Percentiles rank a stretch among this genome's conserved stretches.
phyloP scores from a whole-genome alignment of 2,329 filamentous ascomycete species.

The Colletotrichum echinochloae region DNA sequence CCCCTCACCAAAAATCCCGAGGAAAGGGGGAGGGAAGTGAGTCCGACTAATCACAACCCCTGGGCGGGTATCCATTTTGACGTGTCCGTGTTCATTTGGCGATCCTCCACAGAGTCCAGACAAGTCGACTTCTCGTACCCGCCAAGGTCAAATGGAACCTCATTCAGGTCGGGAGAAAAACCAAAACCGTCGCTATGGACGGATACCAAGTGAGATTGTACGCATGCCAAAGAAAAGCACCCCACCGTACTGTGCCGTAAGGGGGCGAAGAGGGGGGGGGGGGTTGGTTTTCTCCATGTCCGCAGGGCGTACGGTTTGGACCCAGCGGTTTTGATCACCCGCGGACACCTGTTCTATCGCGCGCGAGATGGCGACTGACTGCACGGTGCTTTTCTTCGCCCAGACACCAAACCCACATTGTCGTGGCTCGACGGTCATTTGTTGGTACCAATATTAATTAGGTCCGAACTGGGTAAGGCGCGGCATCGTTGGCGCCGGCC shows the following conservation, averaged over 20 bases:
- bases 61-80: background rate
- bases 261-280: no score
- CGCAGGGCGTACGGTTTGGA: background rate
- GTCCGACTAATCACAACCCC: background rate
- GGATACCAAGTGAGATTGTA: background rate
- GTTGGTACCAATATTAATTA: constrained; percentile 21
- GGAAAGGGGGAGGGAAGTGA: no score
- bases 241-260: constrained; percentile 5
- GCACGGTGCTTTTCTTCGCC: constrained; percentile 7
- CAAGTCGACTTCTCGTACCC: background rate
- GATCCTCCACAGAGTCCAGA: background rate
- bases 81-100: background rate
- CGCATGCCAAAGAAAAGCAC: constrained; percentile 9
- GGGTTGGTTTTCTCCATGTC: no score
- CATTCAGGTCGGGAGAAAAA: background rate
- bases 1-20: background rate
- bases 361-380: background rate
- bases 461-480: constrained; percentile 28
- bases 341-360: background rate
- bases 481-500: background rate
- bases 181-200: background rate
- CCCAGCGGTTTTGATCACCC: constrained; percentile 21
- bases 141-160: background rate
- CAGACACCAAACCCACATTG: no score
- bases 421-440: background rate